Evolutionary conservation across 1,284 basidiomycete species (phyloP).

Genomic region (Cutaneotrichosporon cutaneum): DNA sequence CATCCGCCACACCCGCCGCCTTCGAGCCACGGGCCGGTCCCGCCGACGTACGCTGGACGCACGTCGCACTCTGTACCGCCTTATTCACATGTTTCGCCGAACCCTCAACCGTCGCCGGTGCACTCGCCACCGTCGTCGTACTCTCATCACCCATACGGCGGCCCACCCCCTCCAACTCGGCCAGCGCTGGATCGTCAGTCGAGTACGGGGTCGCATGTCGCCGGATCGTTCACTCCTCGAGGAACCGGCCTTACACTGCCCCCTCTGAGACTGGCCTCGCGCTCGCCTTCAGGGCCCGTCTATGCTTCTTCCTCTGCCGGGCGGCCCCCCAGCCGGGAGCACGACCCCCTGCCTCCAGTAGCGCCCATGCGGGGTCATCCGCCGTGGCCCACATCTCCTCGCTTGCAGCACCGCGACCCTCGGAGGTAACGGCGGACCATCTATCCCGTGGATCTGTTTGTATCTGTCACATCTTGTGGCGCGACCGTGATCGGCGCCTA

Average conservation of each 20-base stretch:
- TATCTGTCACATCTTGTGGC: not conserved
- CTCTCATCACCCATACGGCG: not conserved
- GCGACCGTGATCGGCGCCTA: not conserved
- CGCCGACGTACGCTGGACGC: not conserved
- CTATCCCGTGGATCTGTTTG: not conserved
- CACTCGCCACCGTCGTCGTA: not conserved
- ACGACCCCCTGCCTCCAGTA: not conserved
- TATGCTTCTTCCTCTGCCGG: not conserved
- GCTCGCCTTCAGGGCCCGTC: not conserved
- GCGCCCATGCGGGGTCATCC: not conserved
- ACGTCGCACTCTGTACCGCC: slow-evolving; percentile 5
- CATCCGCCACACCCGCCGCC: not conserved
- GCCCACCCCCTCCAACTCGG: not conserved
- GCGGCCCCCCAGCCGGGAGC: not conserved
- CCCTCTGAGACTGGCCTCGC: not conserved
- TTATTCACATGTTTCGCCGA: not conserved
- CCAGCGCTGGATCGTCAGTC: not conserved
- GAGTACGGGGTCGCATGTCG: not conserved
- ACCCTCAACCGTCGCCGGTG: slow-evolving; percentile 2
- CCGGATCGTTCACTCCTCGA: slow-evolving; percentile 1
- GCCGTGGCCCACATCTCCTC: not conserved
- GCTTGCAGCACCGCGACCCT: not conserved
- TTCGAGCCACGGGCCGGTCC: not conserved
- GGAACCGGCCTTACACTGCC: not conserved
- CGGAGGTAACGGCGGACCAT: not conserved